A percentile compares a stretch with the other conserved stretches of the same genome.
Evolutionary conservation across 2,329 filamentous ascomycete genomes (phyloP).

Genomic region (Nemania serpens): DNA sequence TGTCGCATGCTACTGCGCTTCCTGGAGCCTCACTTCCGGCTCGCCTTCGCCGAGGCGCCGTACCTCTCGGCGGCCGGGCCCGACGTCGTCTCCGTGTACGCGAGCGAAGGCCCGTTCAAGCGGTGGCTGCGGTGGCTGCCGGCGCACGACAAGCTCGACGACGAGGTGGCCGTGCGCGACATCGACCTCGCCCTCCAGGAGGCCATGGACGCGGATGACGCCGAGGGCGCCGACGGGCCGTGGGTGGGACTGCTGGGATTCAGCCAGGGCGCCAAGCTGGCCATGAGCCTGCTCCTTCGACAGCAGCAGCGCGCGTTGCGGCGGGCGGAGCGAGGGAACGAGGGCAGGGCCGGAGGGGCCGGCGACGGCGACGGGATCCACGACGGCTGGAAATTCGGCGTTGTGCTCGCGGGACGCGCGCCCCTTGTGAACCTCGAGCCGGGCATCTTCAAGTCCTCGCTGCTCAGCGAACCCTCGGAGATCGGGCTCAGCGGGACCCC

Average conservation of each 20-base stretch:
- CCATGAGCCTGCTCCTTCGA: conserved; percentile 61
- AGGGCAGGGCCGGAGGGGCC: background rate
- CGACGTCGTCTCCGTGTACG: conserved; percentile 68
- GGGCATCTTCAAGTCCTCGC: conserved; percentile 35
- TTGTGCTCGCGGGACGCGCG: conserved; percentile 65
- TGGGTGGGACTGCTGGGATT: conserved; percentile 69
- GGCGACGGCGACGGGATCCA: conserved; percentile 39
- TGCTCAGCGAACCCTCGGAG: conserved; percentile 36
- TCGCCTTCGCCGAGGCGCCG: conserved; percentile 74
- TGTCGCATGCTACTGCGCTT: conserved; percentile 56
- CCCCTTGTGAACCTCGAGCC: conserved; percentile 61
- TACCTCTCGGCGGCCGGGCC: conserved; percentile 65
- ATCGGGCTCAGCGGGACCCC: conserved; percentile 51
- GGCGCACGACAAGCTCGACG: conserved; percentile 55
- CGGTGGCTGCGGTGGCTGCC: conserved; percentile 66
- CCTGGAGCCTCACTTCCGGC: conserved; percentile 64
- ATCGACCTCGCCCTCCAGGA: conserved; percentile 46
- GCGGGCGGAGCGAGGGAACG: conserved; percentile 3
- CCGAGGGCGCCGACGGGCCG: conserved; percentile 55
- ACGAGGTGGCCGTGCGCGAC: conserved; percentile 46
- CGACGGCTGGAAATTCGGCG: conserved; percentile 59
- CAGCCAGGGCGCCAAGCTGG: conserved; percentile 68
- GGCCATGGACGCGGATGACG: conserved; percentile 58
- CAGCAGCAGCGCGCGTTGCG: conserved; percentile 59
- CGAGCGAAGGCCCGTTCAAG: conserved; percentile 67